A percentile compares a stretch with the other conserved stretches of the same genome.
Conservation (phyloP, 352 stramenopile species). For the Aphanomyces invadans region DNA sequence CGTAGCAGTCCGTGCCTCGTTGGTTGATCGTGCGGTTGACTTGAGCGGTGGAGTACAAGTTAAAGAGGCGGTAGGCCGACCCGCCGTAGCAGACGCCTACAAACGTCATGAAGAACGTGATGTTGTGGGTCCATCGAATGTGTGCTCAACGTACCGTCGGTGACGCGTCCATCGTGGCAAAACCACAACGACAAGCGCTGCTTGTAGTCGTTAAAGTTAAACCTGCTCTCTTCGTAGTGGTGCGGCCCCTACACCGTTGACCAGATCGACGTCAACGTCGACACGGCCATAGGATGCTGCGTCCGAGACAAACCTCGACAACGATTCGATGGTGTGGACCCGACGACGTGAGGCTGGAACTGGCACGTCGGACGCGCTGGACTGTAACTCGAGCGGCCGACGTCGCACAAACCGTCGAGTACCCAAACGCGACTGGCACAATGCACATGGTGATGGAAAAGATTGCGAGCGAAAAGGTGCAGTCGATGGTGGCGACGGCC, state of each 20-base stretch:
- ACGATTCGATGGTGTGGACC: too few species aligned
- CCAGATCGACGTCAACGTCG: too few species aligned
- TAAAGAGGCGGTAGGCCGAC: conserved; percentile 1
- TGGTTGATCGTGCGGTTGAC: not conserved
- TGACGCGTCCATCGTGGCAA: not conserved
- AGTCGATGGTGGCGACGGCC: too few species aligned
- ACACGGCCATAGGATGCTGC: too few species aligned
- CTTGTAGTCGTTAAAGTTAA: conserved; percentile 10
- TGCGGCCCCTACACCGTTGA: not conserved
- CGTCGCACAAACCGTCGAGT: too few species aligned
- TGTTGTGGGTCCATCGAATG: not conserved
- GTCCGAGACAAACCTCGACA: too few species aligned
- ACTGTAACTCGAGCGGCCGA: too few species aligned
- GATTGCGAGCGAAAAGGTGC: too few species aligned
- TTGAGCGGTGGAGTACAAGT: not conserved
- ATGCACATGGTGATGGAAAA: too few species aligned
- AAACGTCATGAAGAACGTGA: not conserved
- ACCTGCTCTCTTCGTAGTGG: not conserved
- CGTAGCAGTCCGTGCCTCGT: not conserved
- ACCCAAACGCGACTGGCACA: too few species aligned
- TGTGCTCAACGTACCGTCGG: not conserved
- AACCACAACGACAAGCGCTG: not conserved
- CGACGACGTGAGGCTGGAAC: too few species aligned
- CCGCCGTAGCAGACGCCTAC: not conserved
- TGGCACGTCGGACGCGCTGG: too few species aligned